Evolutionary conservation across 352 stramenopile species (phyloP), one percentile per base, ranked within the genome.

Genomic region (Thraustochytrium sp.): DNA sequence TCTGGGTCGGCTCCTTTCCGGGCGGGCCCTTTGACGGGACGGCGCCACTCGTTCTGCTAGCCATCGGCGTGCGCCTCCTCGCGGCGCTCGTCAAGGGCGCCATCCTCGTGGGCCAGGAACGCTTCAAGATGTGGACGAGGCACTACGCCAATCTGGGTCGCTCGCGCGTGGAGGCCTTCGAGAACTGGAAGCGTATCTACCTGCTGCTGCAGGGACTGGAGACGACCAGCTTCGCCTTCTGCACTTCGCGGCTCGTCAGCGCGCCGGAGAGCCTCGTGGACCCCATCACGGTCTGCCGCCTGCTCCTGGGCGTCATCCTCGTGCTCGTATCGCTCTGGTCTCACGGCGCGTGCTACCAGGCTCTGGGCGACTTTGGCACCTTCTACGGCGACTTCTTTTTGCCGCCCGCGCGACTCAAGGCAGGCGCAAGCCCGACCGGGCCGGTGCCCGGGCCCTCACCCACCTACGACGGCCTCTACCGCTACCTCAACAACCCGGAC

Each of bases 351-450:
- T 80, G 68, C 68, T 80, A 80, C 49, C 34, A 61, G 68, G 68
- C 76, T 0, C 23, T 80, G 34, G 68, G 68, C 29, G 68, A 80
- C 68, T 80, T 55, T 64, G 68, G 68, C 31, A 55, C 34, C 5
- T 80, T 80, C 3, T 80, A 80, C 4, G 68, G 68, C 51, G 68
- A 80, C 68, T 80, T 80, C 40, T 80, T 80, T 31, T n/a, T 77
- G 29, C 65, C 65, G 18, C 65, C 65, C 0, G 42, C 65, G 26
- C 59, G 59, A 13, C 13, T 44, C 11, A 44, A 44, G 13, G n/a
- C 8, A 9, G 59, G 26, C 3, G 13, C n/a, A n/a, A n/a, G n/a
- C n/a, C n/a, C n/a, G n/a, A 49, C 42, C 42, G 42, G 5, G 5
- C 16, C 42, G 42, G 5, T 16, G 42, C 42, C 36, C 23, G 38